These are phyloP conservation scores for Colletotrichum sp. DNA, from an alignment of 2,329 filamentous ascomycete genomes.

Conservation along the genomic window DNA sequence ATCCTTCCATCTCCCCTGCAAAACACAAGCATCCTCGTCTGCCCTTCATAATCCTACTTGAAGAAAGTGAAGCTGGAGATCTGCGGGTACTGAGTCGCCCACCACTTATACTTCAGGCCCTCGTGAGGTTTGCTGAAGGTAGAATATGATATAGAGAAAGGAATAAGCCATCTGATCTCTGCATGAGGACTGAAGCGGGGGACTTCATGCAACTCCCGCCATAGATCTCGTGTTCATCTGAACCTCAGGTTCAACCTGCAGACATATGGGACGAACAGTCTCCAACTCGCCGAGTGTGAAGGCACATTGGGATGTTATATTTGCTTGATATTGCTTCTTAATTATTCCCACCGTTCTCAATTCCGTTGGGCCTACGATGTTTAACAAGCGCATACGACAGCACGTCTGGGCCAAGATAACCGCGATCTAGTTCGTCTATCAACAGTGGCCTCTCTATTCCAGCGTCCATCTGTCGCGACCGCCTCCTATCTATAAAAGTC, in stretches of 20 bases:
- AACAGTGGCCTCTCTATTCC: not conserved
- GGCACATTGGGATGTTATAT: not conserved
- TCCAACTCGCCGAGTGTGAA: not conserved
- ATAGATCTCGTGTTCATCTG: not conserved
- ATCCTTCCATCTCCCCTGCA: not conserved
- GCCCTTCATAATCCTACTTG: not conserved
- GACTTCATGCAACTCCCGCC: not conserved
- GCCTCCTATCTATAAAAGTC: not conserved
- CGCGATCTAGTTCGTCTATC: not conserved
- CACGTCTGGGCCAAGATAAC: not conserved
- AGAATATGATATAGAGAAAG: not conserved
- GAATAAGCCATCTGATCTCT: not conserved
- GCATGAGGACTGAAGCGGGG: not conserved
- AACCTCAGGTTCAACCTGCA: not conserved
- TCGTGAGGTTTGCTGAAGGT: not conserved
- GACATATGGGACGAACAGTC: not conserved
- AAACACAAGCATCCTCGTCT: not conserved
- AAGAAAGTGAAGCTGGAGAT: not conserved
- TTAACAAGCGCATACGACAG: not conserved
- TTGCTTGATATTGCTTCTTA: not conserved
- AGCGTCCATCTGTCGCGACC: accelerated
- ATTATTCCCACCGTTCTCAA: no score
- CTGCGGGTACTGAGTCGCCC: not conserved
- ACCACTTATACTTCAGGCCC: no score
- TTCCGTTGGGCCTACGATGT: not conserved